Evolutionary conservation across 768 basidiomycete species (phyloP), one percentile per base, ranked within the genome.

Genomic region (Macrocybe gigantea): DNA sequence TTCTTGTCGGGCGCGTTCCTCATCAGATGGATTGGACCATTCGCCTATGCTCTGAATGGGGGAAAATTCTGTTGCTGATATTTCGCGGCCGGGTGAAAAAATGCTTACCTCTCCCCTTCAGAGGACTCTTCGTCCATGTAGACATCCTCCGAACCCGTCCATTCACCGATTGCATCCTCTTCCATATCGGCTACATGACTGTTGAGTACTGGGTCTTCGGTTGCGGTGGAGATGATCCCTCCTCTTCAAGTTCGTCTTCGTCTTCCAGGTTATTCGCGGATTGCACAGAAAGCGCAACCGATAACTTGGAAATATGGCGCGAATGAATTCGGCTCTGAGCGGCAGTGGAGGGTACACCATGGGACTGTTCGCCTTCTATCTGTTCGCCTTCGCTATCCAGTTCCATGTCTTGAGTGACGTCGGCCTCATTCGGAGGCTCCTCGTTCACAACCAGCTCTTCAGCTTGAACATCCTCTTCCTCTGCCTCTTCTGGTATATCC

Each of bases 21-120:
- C 90, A 58, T 93, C 90, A 22, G 90, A 93, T 12, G 90, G 90
- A 58, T 93, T 93, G 15, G 90, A 93, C 78, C 79, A 93, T 67
- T 93, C 89, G 29, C 88, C 88, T 42, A 89, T 83, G 55, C 87
- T 90, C 83, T 88, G 70, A 54, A 22, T 22, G 2, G 22, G 22
- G 51, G 44, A 30, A 41, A 13, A 38, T 39, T 29, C 30, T 65
- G 52, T 13, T 48, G 49, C 45, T 48, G 46, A 36, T 13, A 14
- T 13, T 22, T 33, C 31, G 12, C 31, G 35, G 11, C 31, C 48
- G 50, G 43, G 41, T 33, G 48, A 45, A 52, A 49, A 53, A 31
- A 41, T 44, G 60, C 73, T 45, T 55, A 88, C 88, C 71, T 87
- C 83, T 54, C 87, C 83, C 15, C 52, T 34, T 87, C 85, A 29